Percentiles rank a stretch among this genome's conserved stretches.
Conservation (phyloP, 2,329 filamentous ascomycete species). For the Aspergillus sp. region DNA sequence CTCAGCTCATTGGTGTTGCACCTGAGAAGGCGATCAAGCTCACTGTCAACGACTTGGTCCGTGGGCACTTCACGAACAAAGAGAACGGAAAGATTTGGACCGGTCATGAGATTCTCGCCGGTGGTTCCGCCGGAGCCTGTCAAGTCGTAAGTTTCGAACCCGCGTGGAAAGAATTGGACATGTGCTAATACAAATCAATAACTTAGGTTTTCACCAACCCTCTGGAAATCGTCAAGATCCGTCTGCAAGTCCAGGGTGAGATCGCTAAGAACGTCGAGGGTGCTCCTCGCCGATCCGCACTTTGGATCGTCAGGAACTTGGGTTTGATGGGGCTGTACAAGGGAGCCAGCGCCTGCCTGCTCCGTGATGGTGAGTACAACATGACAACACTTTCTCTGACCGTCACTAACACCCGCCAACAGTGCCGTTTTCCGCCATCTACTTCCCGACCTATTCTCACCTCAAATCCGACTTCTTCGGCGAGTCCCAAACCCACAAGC, state of each 20-base stretch:
- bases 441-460: slow-evolving; percentile 96
- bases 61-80: slow-evolving; percentile 70
- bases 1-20: slow-evolving; percentile 95
- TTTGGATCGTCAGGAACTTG: slow-evolving; percentile 97
- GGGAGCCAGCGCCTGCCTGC: slow-evolving; percentile 87
- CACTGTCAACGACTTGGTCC: slow-evolving; percentile 93
- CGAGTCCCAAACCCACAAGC: slow-evolving; percentile 80
- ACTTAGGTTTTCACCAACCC: slow-evolving; percentile 90
- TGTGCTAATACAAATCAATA: slow-evolving; percentile 6
- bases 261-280: slow-evolving; percentile 83
- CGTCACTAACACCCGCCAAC: background rate
- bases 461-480: slow-evolving; percentile 93
- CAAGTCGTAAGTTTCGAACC: slow-evolving; percentile 74
- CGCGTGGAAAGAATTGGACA: background rate
- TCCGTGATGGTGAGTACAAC: slow-evolving; percentile 65
- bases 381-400: slow-evolving; percentile 9
- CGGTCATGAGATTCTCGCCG: slow-evolving; percentile 75
- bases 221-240: slow-evolving; percentile 98
- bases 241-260: slow-evolving; percentile 95
- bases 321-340: slow-evolving; percentile 95
- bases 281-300: slow-evolving; percentile 82
- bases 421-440: slow-evolving; percentile 97
- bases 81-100: slow-evolving; percentile 71
- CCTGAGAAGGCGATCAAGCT: slow-evolving; percentile 99
- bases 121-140: slow-evolving; percentile 85